A percentile compares a stretch with the other conserved stretches of the same genome.
These are phyloP conservation scores for Aspergillus leporis DNA, from an alignment of 495 filamentous ascomycete species.

Conservation along the genomic window DNA sequence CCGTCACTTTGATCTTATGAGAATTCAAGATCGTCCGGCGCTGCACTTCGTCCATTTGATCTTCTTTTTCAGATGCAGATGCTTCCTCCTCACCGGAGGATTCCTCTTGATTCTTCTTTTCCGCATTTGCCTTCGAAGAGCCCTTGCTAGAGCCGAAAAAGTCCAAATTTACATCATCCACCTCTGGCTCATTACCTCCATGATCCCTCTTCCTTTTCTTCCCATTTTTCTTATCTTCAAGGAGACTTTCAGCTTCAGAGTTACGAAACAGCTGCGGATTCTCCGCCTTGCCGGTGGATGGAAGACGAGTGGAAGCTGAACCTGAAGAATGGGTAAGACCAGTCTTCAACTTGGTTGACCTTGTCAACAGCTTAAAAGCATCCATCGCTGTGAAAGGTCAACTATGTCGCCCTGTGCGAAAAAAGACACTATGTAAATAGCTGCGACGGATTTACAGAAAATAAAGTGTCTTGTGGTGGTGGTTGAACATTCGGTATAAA, in stretches of 20 bases:
- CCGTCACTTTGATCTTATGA: slow-evolving; percentile 85
- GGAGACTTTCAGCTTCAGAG: slow-evolving; percentile 32
- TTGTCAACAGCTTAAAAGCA: slow-evolving; percentile 54
- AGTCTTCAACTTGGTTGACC: slow-evolving; percentile 54
- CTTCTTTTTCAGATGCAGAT: slow-evolving; percentile 31
- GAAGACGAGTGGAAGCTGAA: slow-evolving; percentile 31
- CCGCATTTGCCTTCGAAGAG: slow-evolving; percentile 14
- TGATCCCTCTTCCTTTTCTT: slow-evolving; percentile 44
- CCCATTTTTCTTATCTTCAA: slow-evolving; percentile 31
- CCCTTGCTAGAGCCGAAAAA: slow-evolving; percentile 39
- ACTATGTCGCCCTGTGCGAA: slow-evolving; percentile 9
- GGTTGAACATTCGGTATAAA: slow-evolving; percentile 8
- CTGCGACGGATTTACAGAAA: neutral
- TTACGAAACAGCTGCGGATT: slow-evolving; percentile 57
- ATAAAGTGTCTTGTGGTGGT: neutral
- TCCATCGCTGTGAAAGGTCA: slow-evolving; percentile 42
- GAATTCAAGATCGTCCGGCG: slow-evolving; percentile 71
- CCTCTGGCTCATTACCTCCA: slow-evolving; percentile 22
- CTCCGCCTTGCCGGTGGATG: slow-evolving; percentile 49
- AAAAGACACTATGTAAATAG: slow-evolving; percentile 4
- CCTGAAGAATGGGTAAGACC: slow-evolving; percentile 23
- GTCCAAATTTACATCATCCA: slow-evolving; percentile 34
- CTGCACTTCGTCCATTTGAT: slow-evolving; percentile 59
- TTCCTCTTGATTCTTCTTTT: slow-evolving; percentile 18
- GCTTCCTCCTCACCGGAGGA: slow-evolving; percentile 20